phyloP scores from a whole-genome alignment of 75 land plant genomes.

The Chamaecyparis obtusa region DNA sequence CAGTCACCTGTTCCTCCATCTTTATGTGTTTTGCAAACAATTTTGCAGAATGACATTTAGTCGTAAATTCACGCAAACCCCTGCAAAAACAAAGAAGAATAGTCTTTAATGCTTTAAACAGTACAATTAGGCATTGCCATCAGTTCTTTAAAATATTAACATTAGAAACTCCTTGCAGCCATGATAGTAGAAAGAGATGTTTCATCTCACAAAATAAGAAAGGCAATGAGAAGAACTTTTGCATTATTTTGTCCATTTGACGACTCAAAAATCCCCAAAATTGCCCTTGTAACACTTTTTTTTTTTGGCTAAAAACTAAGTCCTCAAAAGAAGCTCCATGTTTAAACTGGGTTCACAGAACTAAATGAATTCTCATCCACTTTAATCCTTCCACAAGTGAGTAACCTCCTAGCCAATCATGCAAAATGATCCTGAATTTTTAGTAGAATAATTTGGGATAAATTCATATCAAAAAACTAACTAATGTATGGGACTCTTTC shows the following conservation, averaged over 20 bases:
- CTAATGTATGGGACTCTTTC: not conserved
- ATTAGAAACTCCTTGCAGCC: not conserved
- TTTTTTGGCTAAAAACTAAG: not conserved
- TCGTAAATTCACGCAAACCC: slow-evolving; percentile 64
- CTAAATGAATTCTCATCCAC: not conserved
- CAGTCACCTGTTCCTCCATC: slow-evolving; percentile 82
- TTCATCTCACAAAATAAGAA: not conserved
- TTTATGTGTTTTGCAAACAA: slow-evolving; percentile 94
- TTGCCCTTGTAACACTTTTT: not conserved
- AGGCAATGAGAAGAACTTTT: not conserved
- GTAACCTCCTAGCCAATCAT: too few relatives aligned
- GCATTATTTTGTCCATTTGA: not conserved
- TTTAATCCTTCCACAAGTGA: not conserved
- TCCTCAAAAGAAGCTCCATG: not conserved
- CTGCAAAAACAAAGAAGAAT: slow-evolving; percentile 31
- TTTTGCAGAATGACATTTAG: slow-evolving; percentile 80
- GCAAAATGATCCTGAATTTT: not conserved
- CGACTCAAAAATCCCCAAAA: not conserved
- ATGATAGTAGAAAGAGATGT: not conserved
- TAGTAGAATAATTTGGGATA: not conserved
- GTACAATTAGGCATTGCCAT: not conserved
- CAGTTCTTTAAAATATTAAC: not conserved
- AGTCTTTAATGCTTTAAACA: not conserved
- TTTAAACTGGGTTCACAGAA: not conserved
- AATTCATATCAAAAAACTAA: too few relatives aligned